Percentiles rank a stretch among this genome's conserved stretches.
Evolutionary conservation across 306 rosid species (phyloP).

Genomic region (Casuarina cunninghamiana): DNA sequence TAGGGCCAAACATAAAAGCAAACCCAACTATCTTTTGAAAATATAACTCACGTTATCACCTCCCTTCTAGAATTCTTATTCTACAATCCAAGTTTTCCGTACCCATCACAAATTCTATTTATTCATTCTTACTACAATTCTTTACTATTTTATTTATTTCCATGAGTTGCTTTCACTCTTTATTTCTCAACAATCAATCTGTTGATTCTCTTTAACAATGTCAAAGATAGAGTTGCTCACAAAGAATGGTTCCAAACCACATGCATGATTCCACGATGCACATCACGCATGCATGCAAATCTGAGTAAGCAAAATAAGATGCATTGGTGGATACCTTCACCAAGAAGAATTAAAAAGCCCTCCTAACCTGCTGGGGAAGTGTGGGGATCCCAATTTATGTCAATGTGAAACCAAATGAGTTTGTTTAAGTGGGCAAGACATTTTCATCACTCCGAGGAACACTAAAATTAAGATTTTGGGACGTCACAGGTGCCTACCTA

Average conservation of each 20-base stretch:
- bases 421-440: slow-evolving; percentile 55
- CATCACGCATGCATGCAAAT: background rate
- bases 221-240: background rate
- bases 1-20: slow-evolving; percentile 3
- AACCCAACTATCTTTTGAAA: background rate
- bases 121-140: too few relatives aligned
- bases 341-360: background rate
- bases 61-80: too few relatives aligned
- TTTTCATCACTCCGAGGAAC: slow-evolving; percentile 70
- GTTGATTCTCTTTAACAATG: background rate
- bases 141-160: too few relatives aligned
- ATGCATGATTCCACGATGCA: slow-evolving; percentile 3
- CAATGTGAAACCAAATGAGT: slow-evolving; percentile 42
- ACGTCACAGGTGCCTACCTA: slow-evolving; percentile 48
- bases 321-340: background rate
- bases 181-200: background rate
- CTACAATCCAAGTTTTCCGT: too few relatives aligned
- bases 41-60: too few relatives aligned
- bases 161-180: too few relatives aligned
- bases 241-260: background rate
- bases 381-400: slow-evolving; percentile 34
- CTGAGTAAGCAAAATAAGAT: background rate
- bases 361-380: slow-evolving; percentile 35
- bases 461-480: slow-evolving; percentile 72
- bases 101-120: too few relatives aligned